These are phyloP conservation scores for Lachnellula suecica DNA, from an alignment of 2,329 filamentous ascomycete genomes.

Conservation along the genomic window DNA sequence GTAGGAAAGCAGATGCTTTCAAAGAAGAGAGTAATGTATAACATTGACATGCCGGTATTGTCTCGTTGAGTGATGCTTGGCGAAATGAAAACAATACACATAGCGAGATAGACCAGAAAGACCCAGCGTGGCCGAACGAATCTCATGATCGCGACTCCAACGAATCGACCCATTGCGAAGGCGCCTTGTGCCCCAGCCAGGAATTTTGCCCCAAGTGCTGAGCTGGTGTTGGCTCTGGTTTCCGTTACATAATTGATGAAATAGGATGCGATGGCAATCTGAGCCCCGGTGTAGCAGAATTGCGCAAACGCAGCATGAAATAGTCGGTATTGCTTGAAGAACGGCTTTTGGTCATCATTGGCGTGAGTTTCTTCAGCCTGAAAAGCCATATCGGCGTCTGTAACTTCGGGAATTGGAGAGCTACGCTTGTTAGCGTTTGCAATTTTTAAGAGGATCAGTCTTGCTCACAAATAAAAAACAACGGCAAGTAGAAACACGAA, in stretches of 20 bases:
- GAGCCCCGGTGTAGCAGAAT: constrained; percentile 63
- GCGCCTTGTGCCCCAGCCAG: constrained; percentile 54
- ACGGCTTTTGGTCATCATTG: constrained; percentile 46
- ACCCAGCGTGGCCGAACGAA: constrained; percentile 50
- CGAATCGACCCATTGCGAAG: constrained; percentile 53
- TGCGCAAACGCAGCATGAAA: constrained; percentile 61
- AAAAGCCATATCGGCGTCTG: constrained; percentile 57
- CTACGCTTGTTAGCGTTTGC: constrained; percentile 4
- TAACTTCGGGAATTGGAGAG: constrained; percentile 47
- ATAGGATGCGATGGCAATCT: constrained; percentile 53
- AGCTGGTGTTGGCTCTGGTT: constrained; percentile 34
- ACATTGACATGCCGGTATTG: constrained; percentile 49
- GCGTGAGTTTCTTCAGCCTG: constrained; percentile 39
- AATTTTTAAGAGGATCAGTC: background rate
- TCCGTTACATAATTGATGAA: constrained; percentile 53
- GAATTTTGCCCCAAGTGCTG: constrained; percentile 43
- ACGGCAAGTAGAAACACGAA: constrained; percentile 57
- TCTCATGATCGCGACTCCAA: constrained; percentile 49
- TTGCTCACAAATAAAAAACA: constrained; percentile 56
- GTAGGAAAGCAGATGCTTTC: constrained; percentile 62
- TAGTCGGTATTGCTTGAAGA: constrained; percentile 58
- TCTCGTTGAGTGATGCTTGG: constrained; percentile 47
- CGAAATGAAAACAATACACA: constrained; percentile 47
- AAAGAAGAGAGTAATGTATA: constrained; percentile 51
- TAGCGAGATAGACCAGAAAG: constrained; percentile 47